Evolutionary conservation across 495 filamentous ascomycete species (phyloP), one percentile per base, ranked within the genome.

Genomic region (Aspergillus homomorphus): DNA sequence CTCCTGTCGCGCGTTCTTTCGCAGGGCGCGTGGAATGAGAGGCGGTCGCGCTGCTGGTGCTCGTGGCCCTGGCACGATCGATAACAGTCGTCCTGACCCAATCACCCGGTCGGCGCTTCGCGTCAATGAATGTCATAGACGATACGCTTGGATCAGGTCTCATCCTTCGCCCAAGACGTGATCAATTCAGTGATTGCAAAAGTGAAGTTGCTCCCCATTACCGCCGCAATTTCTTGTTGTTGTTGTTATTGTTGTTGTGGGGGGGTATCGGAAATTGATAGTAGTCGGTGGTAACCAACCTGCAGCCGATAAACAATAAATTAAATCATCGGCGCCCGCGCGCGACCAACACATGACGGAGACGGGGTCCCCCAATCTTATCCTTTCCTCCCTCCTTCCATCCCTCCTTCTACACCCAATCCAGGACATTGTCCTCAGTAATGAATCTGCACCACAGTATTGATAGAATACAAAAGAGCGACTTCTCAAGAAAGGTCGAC

Each of bases 1-100:
- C n/a, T n/a, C n/a, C n/a, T n/a, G 30, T 54, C 55, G 57, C 49
- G 54, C 33, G 33, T 38, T 38, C 33, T 54, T 62, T 52, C 45
- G 45, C 46, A 60, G 54, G 56, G 60, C 63, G 63, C 60, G 59
- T 62, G 59, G 59, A 62, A 65, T 62, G 59, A 58, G 63, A 52
- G 62, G 53, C 56, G 53, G 62, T 59, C 62, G 58, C 62, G 62
- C 56, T 42, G 44, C 38, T 43, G 30, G 20, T 56, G 56, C 43
- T 49, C 51, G 44, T 58, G 55, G 54, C 57, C 42, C 57, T 42
- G 20, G 51, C 53, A 51, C 45, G 56, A 56, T 50, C 41, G 44
- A 59, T 48, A 50, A 21, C 51, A 19, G 21, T 45, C 58, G 61
- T 58, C 60, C 61, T 62, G 58, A 50, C 54, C 63, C 57, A 68